These are phyloP conservation scores for Colletotrichum musae DNA, from an alignment of 2,329 filamentous ascomycete species.

Conservation along the genomic window DNA sequence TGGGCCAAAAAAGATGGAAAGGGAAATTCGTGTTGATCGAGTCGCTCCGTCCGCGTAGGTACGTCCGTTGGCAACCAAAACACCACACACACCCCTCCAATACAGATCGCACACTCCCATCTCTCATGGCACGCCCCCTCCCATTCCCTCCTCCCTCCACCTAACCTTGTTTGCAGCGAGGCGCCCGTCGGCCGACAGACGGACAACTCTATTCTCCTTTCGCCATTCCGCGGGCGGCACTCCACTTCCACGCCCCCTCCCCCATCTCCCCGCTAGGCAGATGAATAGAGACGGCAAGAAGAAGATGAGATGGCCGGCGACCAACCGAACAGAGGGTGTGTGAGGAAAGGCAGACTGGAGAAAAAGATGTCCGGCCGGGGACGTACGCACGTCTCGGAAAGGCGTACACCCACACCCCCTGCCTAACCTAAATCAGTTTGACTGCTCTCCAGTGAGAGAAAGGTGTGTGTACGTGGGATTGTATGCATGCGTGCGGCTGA, in stretches of 20 bases:
- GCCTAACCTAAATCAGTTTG: too few relatives aligned
- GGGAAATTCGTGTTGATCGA: not conserved
- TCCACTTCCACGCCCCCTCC: not conserved
- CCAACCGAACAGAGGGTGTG: not conserved
- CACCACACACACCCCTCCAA: constrained; percentile 2
- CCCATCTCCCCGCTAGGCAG: not conserved
- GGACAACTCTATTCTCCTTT: constrained; percentile 19
- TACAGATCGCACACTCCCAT: not conserved
- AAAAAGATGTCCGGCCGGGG: not conserved
- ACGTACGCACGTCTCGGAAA: constrained; percentile 7
- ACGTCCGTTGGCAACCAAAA: constrained; percentile 1
- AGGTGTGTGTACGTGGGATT: too few relatives aligned
- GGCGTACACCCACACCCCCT: constrained; percentile 2
- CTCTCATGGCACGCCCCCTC: not conserved
- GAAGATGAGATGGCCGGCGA: constrained; percentile 1
- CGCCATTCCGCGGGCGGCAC: not conserved
- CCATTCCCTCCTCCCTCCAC: constrained; percentile 8
- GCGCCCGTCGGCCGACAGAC: constrained; percentile 34
- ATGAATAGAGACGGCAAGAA: not conserved
- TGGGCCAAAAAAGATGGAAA: not conserved
- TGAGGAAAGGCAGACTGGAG: too few relatives aligned
- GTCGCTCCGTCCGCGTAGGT: constrained; percentile 1
- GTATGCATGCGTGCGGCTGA: constrained; percentile 1
- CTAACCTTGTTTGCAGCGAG: constrained; percentile 33
- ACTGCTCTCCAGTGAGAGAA: too few relatives aligned